phyloP scores from a whole-genome alignment of 164 flowering plant genomes.

The Dillenia turbinata region DNA sequence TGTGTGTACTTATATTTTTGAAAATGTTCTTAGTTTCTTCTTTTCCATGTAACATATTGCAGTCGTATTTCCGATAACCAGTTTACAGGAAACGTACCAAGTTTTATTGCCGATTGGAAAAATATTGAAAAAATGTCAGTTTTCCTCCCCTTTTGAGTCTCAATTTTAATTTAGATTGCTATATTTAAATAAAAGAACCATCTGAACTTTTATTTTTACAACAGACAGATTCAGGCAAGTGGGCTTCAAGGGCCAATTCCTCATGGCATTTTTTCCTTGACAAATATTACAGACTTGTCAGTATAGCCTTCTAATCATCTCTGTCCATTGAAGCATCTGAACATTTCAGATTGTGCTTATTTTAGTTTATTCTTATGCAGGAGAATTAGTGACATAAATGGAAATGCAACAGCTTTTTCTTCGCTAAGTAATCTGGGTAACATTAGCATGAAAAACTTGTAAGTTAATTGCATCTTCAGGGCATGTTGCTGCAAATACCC shows the following conservation, averaged over 20 bases:
- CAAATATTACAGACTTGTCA: slow-evolving; percentile 26
- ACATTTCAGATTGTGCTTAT: not conserved
- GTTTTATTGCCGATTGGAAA: slow-evolving; percentile 22
- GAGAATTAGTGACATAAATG: slow-evolving; percentile 65
- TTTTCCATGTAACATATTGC: not conserved
- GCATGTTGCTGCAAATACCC: too few species aligned
- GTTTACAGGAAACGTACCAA: not conserved
- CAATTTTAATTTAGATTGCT: not conserved
- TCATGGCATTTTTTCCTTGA: slow-evolving; percentile 19
- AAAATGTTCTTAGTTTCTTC: not conserved
- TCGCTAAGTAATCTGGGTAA: slow-evolving; percentile 21
- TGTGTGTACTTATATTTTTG: not conserved
- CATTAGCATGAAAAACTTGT: slow-evolving; percentile 31
- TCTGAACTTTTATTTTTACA: too few species aligned
- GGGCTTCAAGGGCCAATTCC: slow-evolving; percentile 45
- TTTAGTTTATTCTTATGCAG: slow-evolving; percentile 23
- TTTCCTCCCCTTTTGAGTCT: not conserved
- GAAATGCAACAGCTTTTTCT: slow-evolving; percentile 40
- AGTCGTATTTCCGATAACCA: slow-evolving; percentile 4
- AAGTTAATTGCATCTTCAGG: slow-evolving; percentile 12
- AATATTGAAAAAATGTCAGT: slow-evolving; percentile 28
- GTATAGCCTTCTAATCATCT: not conserved
- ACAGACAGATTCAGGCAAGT: slow-evolving; percentile 38
- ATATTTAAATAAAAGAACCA: too few species aligned
- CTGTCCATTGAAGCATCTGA: not conserved